Evolutionary conservation across 495 filamentous ascomycete genomes (phyloP), one percentile per base, ranked within the genome.

Genomic region (Aspergillus coremiiformis): DNA sequence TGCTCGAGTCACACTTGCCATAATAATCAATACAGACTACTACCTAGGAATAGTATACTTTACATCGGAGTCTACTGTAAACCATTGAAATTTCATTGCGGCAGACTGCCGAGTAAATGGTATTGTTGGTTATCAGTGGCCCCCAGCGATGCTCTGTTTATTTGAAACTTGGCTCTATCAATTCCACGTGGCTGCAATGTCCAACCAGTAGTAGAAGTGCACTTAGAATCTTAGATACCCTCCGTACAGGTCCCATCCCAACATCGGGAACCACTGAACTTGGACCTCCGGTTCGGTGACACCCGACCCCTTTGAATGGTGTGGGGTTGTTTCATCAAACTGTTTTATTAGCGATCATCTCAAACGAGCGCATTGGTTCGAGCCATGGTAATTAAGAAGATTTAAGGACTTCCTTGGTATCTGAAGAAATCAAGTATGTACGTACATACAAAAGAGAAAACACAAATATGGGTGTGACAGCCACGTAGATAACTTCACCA

Each of bases 221-320:
- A 27, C 8, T 27, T 27, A 27, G 8, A 4, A 3, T 6, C 17
- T 41, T 41, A n/a, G n/a, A n/a, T n/a, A 17, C n/a, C 7, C 37
- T 41, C 37, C 37, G 19, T 41, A 17, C 30, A 44, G n/a, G 30
- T 27, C n/a, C 26, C 26, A 15, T 51, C 45, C 43, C 24, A 39
- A 48, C 9, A 5, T 47, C 27, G 47, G 47, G 45, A 53, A 44
- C 47, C 11, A 24, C 47, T 42, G 23, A 55, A 55, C 58, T 57
- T 55, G 58, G 58, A 37, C 58, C 54, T 39, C 54, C 54, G 11
- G 54, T 61, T 61, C 54, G 54, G 42, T 33, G 29, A 52, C 39
- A 51, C 27, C 35, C 27, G 29, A 52, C 39, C 47, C 27, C 35
- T 51, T 32, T 33, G 46, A 50, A 47, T 47, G 23, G 20, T 41